A percentile compares a stretch with the other conserved stretches of the same genome.
phyloP scores from a whole-genome alignment of 2,329 filamentous ascomycete species.

The Clonostachys solani region DNA sequence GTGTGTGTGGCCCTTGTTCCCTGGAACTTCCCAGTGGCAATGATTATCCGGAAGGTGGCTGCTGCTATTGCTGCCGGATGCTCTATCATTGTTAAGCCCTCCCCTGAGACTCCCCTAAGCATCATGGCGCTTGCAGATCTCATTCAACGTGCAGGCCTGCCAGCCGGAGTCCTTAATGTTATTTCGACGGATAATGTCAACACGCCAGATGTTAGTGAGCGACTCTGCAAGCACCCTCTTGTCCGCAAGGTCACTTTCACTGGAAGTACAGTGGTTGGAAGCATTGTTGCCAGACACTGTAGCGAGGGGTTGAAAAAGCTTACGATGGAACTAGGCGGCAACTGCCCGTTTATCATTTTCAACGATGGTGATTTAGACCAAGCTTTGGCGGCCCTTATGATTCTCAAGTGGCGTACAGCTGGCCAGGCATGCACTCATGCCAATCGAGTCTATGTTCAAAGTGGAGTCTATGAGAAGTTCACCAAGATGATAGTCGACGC shows the following conservation, averaged over 20 bases:
- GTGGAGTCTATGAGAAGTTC: constrained; percentile 53
- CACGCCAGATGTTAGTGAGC: constrained; percentile 61
- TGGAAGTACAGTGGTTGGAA: constrained; percentile 61
- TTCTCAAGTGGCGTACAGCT: constrained; percentile 42
- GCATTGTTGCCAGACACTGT: constrained; percentile 53
- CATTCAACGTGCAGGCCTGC: constrained; percentile 68
- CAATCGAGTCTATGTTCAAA: constrained; percentile 58
- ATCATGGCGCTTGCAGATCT: constrained; percentile 57
- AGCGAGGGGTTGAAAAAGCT: constrained; percentile 52
- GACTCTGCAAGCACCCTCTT: constrained; percentile 61
- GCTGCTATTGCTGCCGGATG: constrained; percentile 67
- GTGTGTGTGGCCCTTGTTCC: constrained; percentile 26
- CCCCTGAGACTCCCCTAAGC: constrained; percentile 71
- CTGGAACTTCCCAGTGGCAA: constrained; percentile 57
- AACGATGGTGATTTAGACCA: constrained; percentile 53
- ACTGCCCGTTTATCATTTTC: constrained; percentile 62
- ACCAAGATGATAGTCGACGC: neutral
- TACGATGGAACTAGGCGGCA: constrained; percentile 63
- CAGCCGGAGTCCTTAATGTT: constrained; percentile 71
- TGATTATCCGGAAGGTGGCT: constrained; percentile 40
- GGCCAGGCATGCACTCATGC: constrained; percentile 55
- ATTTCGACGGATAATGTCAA: constrained; percentile 52
- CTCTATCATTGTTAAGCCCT: constrained; percentile 73
- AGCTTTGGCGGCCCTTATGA: constrained; percentile 28
- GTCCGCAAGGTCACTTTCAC: constrained; percentile 76